Percentiles rank a stretch among this genome's conserved stretches.
Conservation (phyloP, 2,329 filamentous ascomycete genomes). For the Aspergillus sp. region DNA sequence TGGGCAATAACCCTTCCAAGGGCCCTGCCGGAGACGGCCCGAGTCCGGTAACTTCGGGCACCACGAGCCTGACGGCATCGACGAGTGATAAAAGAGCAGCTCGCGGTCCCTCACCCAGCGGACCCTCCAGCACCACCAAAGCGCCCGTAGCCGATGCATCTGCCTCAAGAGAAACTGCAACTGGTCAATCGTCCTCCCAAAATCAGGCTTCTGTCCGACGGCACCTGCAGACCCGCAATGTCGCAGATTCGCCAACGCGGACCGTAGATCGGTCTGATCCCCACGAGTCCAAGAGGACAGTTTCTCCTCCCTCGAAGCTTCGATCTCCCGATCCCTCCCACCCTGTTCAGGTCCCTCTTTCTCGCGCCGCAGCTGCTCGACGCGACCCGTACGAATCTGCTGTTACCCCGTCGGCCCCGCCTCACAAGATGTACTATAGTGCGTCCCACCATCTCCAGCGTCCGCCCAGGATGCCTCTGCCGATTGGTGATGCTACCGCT, state of each 20-base stretch:
- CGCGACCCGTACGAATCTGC: conserved; percentile 29
- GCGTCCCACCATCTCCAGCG: conserved; percentile 45
- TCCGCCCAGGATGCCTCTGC: conserved; percentile 86
- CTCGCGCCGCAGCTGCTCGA: conserved; percentile 28
- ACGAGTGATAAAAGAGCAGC: conserved; percentile 39
- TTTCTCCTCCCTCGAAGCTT: conserved; percentile 23
- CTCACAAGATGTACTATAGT: conserved; percentile 50
- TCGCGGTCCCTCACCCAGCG: conserved; percentile 43
- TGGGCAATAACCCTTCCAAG: conserved; percentile 53
- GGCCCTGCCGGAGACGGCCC: conserved; percentile 34
- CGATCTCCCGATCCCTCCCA: conserved; percentile 36
- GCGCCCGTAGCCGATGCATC: conserved; percentile 45
- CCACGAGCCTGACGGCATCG: conserved; percentile 25
- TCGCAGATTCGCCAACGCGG: conserved; percentile 31
- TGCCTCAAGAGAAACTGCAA: conserved; percentile 44
- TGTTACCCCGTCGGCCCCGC: conserved; percentile 44
- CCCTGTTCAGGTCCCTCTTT: conserved; percentile 40
- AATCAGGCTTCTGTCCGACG: conserved; percentile 40
- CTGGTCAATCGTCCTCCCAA: conserved; percentile 38
- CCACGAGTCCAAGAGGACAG: conserved; percentile 22
- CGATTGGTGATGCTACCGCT: conserved; percentile 88
- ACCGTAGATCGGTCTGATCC: conserved; percentile 24
- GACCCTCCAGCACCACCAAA: conserved; percentile 38
- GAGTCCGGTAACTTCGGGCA: conserved; percentile 25
- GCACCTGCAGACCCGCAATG: conserved; percentile 41